Base-by-base conservation (phyloP, 805 yeast species). In the Saturnispora besseyi region DNA sequence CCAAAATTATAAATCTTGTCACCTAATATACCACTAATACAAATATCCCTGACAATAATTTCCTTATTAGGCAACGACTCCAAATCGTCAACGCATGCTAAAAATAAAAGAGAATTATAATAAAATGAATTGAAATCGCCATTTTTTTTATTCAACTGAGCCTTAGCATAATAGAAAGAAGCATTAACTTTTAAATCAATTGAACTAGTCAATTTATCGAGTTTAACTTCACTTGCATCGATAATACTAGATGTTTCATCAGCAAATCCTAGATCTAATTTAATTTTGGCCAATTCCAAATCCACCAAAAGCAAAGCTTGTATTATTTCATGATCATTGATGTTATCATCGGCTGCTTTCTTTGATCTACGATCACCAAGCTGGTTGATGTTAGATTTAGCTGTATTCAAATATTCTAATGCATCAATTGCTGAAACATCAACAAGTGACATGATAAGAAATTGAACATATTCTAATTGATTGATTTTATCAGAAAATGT, bases 1-100 rank as follows among this genome's bases (percentile, higher is more conserved):
- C 98, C 98, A 67, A 93, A 93, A 70, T 91, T 93, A 73, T 88
- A 93, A 58, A 91, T 87, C 60, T 79, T 82, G 62, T 89, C 96
- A 45, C 97, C 98, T 58, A 91, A 74, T 52, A 93, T 71, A 0
- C 97, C 98, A 31, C 96, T 82, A 43, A 88, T 74, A 52, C 91
- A 77, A 57, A 91, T 77, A 57, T 91, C 95, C 59, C 81, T 80
- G 2, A 87, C 86, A 49, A 72, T 64, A 48, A 57, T 53, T 41
- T 65, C 68, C 32, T 67, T 70, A 18, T 64, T 62, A 12, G 57
- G 53, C 46, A 82, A 65, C 50, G 70, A 71, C 26, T 67, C 67
- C 22, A 75, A 56, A 46, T 76, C 63, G 22, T 70, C 75, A 47
- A 87, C 72, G 45, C 95, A 84, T 5, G 96, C 90, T 55, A 93